Base-by-base conservation (phyloP, 2,329 filamentous ascomycete genomes). In the Daldinia eschscholtzii region DNA sequence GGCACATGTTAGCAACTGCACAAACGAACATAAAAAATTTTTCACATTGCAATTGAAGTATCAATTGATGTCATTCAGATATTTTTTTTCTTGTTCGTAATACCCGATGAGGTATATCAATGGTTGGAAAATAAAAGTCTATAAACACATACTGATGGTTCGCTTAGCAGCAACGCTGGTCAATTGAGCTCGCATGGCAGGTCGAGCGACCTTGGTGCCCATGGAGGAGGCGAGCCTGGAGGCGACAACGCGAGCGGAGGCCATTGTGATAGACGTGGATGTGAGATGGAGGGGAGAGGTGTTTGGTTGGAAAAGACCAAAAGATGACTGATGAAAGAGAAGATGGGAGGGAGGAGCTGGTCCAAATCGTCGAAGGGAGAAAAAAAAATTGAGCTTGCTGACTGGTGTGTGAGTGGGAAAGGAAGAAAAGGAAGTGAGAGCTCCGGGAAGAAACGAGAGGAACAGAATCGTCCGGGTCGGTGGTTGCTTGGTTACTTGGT, bases 191-290 rank as follows among this genome's bases (percentile, higher is more conserved):
- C 90, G 90, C 80, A 90, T 83, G 82, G 89, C 89, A 85, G 91
- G 91, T 83, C 92, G 91, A 83, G 91, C 91, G 83, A 89, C 90
- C 89, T 92, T 92, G 85, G 87, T 84, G 82, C 90, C 89, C 89
- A 91, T 91, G 85, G 91, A 88, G 81, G 89, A 87, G 83, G 91
- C 90, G 86, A 93, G 87, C 83, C 92, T 89, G 80, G 91, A 90
- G 82, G 91, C 89, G 85, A 93, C 87, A 83, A 93, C 87, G 85
- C 92, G 91, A 83, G 89, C 85, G 83, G 89, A 87, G 83, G 91
- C 90, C 92, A 94, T 94, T 93, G 88, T 88, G 88, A 89, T 84
- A 85, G 85, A 83, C 84, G 71, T 75, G 73, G 67, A 57, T 73
- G 68, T 64, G 67, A 77, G 75, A 76, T 79, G 80, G 81, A 79